Evolutionary conservation across 148 eudicot genomes (phyloP).

Genomic region (Rhododendron molle): DNA sequence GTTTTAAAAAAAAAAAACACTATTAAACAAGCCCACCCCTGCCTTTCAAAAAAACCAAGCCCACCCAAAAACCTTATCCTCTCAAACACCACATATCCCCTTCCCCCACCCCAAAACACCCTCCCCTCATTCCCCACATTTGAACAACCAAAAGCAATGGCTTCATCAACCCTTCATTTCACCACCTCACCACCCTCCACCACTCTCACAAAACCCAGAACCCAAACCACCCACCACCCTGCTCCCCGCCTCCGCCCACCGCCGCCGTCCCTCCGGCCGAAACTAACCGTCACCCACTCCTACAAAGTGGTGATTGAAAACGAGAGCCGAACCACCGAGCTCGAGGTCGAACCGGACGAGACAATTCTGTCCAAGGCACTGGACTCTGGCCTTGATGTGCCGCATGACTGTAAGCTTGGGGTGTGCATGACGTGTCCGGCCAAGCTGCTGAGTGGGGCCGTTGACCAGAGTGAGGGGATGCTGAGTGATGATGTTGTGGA

Average conservation of each 20-base stretch:
- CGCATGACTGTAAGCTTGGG: slow-evolving; percentile 88
- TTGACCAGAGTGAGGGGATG: slow-evolving; percentile 94
- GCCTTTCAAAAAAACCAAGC: too few relatives aligned
- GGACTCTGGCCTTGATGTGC: slow-evolving; percentile 57
- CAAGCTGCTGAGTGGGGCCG: slow-evolving; percentile 50
- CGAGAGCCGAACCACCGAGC: slow-evolving; percentile 50
- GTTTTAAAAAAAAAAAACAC: neutral
- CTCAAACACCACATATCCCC: slow-evolving; percentile 19
- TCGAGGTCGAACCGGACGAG: slow-evolving; percentile 80
- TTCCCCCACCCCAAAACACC: neutral
- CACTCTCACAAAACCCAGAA: slow-evolving; percentile 20
- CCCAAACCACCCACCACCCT: slow-evolving; percentile 5
- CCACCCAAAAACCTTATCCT: slow-evolving; percentile 19
- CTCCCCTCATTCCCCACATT: neutral
- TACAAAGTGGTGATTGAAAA: slow-evolving; percentile 73
- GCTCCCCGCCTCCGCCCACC: neutral
- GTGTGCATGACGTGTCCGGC: slow-evolving; percentile 99
- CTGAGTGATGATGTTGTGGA: slow-evolving; percentile 93
- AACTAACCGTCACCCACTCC: slow-evolving; percentile 18
- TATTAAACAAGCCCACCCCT: neutral
- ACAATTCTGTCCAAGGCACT: slow-evolving; percentile 67
- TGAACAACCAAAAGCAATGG: neutral
- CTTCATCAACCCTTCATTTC: slow-evolving; percentile 34
- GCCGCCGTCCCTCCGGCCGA: neutral
- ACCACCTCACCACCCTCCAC: slow-evolving; percentile 32